Evolutionary conservation across 768 basidiomycete genomes (phyloP).

Genomic region (Tylopilus plumbeoviolaceoides): DNA sequence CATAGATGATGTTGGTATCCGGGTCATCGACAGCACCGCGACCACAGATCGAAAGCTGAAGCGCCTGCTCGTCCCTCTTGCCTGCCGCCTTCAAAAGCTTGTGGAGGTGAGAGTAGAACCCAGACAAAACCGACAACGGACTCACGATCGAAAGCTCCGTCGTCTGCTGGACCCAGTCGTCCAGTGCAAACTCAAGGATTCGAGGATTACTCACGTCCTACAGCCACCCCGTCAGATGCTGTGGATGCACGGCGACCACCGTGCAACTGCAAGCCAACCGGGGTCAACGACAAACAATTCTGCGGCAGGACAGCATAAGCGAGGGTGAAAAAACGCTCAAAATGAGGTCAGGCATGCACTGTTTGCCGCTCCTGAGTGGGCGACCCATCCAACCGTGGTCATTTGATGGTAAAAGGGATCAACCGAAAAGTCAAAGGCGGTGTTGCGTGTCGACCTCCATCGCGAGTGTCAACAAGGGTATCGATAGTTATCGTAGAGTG

Average conservation of each 20-base stretch:
- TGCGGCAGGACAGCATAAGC: slow-evolving; percentile 19
- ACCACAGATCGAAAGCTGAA: slow-evolving; percentile 80
- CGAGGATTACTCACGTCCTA: too few species aligned
- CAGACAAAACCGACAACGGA: too few species aligned
- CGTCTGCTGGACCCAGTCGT: slow-evolving; percentile 76
- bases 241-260: slow-evolving; percentile 30
- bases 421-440: slow-evolving; percentile 37
- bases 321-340: neutral
- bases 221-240: slow-evolving; percentile 12
- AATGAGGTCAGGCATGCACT: slow-evolving; percentile 31
- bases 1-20: slow-evolving; percentile 90
- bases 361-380: slow-evolving; percentile 50
- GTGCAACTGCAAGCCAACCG: slow-evolving; percentile 23
- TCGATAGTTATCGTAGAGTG: neutral
- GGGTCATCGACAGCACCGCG: slow-evolving; percentile 95
- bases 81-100: slow-evolving; percentile 49
- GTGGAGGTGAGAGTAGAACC: slow-evolving; percentile 81
- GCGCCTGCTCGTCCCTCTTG: slow-evolving; percentile 48
- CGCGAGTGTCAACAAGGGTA: slow-evolving; percentile 2
- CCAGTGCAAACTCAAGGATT: too few species aligned
- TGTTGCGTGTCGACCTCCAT: slow-evolving; percentile 60
- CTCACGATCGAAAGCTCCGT: slow-evolving; percentile 55
- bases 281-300: slow-evolving; percentile 56
- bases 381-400: slow-evolving; percentile 56
- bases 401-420: slow-evolving; percentile 40